A percentile compares a stretch with the other conserved stretches of the same genome.
These are phyloP conservation scores for Nakazawaea anatomiae DNA, from an alignment of 805 yeast genomes.

Conservation along the genomic window DNA sequence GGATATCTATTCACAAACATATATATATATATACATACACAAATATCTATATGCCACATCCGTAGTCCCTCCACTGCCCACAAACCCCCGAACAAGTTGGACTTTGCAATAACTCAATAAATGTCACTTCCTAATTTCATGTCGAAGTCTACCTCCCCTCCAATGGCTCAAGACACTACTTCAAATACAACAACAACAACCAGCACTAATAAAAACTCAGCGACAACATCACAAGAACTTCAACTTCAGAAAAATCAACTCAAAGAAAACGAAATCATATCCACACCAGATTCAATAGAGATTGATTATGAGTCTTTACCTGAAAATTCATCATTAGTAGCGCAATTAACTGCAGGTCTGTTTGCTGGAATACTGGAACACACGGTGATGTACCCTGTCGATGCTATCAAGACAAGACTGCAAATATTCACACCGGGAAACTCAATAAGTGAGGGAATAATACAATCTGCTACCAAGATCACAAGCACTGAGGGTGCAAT, in stretches of 20 bases:
- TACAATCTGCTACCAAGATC: slow-evolving; percentile 66
- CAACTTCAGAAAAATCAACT: background rate
- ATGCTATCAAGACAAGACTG: slow-evolving; percentile 94
- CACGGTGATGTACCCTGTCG: slow-evolving; percentile 93
- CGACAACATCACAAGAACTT: background rate
- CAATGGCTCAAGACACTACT: background rate
- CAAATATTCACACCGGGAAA: slow-evolving; percentile 43
- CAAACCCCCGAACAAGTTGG: no score
- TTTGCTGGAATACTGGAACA: slow-evolving; percentile 99
- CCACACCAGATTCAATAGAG: slow-evolving; percentile 26
- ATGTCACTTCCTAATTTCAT: background rate
- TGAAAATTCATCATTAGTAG: slow-evolving; percentile 70
- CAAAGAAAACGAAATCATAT: background rate
- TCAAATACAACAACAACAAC: background rate
- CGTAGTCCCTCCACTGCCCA: no score
- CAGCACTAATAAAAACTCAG: background rate
- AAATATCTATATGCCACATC: no score
- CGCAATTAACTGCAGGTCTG: slow-evolving; percentile 90
- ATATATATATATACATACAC: no score
- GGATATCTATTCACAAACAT: no score
- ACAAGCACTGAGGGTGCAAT: slow-evolving; percentile 83
- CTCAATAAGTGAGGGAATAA: slow-evolving; percentile 34
- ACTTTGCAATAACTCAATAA: background rate
- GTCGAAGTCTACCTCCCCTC: background rate
- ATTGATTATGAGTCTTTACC: slow-evolving; percentile 92